Base-by-base conservation (phyloP, 2,329 filamentous ascomycete species). In the Epichloe amarillans region DNA sequence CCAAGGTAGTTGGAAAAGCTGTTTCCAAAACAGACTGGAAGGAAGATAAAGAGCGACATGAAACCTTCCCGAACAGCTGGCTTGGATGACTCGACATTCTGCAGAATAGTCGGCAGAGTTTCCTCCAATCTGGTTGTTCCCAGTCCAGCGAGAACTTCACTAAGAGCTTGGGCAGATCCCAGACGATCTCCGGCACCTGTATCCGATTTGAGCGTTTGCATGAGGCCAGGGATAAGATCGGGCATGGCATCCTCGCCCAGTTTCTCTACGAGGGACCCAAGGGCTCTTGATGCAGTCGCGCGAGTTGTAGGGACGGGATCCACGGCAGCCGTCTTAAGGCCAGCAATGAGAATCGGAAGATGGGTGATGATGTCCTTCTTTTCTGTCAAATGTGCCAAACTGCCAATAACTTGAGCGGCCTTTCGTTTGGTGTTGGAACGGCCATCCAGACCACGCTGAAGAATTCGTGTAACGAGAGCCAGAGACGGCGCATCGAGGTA, bases 41-140 rank as follows among this genome's bases (percentile, higher is more conserved):
- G 81, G 78, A 96, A 98, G 58, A 98, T 97, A 70, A 98, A 98
- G 40, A 98, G 78, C 7, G 93, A 96, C 93, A 98, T 98, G 73
- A 98, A 98, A 44, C 93, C 93, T 74, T 98, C 93, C 60, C 93
- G 83, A 56, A 98, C 88, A 50, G 89, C 82, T 17, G 93, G 66
- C 69, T 95, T 96, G 58, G 84, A 81, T 61, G 91, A 97, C 58
- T 88, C 83, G 57, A 95, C 91, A 62, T 98, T 98, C 62, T 97
- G 91, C 40, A 98, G 71, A 59, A 98, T 95, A 12, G 91, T 96
- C 39, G 93, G 94, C 44, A 98, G 73, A 5, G 90, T 97, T 69
- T 98, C 94, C 67, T 98, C 93, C 58, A 98, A 73, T 58, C 93
- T 86, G 47, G 85, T 79, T 1, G 93, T 98, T 57, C 94, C 93